Percentiles rank a stretch among this genome's conserved stretches.
These are phyloP conservation scores for Zychaea mexicana DNA, from an alignment of 371 early-diverging fungal genomes.

Conservation along the genomic window DNA sequence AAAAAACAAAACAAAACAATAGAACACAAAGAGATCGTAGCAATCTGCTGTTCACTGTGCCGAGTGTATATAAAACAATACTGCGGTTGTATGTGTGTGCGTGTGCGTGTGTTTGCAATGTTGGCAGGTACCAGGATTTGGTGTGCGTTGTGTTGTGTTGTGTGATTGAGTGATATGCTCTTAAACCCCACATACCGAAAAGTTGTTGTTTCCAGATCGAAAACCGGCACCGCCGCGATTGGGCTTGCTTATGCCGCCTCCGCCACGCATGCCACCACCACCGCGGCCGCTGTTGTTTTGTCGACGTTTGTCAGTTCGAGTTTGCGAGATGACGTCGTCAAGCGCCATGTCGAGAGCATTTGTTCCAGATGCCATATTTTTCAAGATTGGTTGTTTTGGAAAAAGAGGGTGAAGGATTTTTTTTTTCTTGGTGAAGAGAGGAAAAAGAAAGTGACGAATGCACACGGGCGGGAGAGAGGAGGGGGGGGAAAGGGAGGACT, in stretches of 20 bases:
- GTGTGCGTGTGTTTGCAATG: not conserved
- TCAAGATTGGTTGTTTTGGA: conserved; percentile 1
- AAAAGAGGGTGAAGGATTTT: not conserved
- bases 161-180: not conserved
- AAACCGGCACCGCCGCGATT: conserved; percentile 15
- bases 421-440: not conserved
- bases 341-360: conserved; percentile 56
- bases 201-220: conserved; percentile 23
- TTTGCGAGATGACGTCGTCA: conserved; percentile 52
- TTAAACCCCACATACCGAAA: conserved; percentile 22
- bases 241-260: conserved; percentile 21
- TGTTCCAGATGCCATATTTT: conserved; percentile 22
- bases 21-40: no score
- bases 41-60: not conserved
- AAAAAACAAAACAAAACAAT: no score
- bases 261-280: conserved; percentile 13
- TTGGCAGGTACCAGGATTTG: not conserved
- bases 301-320: conserved; percentile 19
- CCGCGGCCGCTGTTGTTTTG: conserved; percentile 10
- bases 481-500: no score
- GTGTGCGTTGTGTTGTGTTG: conserved; percentile 5
- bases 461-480: not conserved
- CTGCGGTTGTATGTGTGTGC: not conserved
- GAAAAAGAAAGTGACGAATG: no score
- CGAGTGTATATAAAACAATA: not conserved